phyloP scores from a whole-genome alignment of 805 yeast genomes.

The Metschnikowia drakensbergensis region DNA sequence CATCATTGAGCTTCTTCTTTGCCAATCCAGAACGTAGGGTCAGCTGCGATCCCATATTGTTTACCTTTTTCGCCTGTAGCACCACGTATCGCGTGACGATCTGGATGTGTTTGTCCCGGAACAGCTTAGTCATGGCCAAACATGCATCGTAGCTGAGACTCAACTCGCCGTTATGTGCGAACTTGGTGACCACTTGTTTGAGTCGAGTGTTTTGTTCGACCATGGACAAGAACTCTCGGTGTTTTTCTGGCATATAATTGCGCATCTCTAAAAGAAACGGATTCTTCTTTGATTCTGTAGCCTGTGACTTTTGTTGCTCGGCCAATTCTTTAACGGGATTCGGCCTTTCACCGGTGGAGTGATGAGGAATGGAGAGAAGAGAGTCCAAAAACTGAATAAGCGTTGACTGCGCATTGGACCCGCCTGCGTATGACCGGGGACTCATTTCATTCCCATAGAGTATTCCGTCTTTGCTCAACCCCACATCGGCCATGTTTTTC shows the following conservation, averaged over 20 bases:
- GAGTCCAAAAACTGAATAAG: slow-evolving; percentile 84
- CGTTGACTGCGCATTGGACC: slow-evolving; percentile 91
- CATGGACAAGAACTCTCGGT: slow-evolving; percentile 66
- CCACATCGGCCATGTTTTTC: slow-evolving; percentile 86
- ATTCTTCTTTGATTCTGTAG: slow-evolving; percentile 24
- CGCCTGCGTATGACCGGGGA: slow-evolving; percentile 70
- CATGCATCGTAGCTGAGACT: slow-evolving; percentile 81
- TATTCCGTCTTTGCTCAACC: slow-evolving; percentile 67
- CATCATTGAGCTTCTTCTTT: slow-evolving; percentile 43
- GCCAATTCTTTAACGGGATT: slow-evolving; percentile 3
- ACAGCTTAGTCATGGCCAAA: slow-evolving; percentile 79
- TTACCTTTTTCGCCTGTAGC: slow-evolving; percentile 63
- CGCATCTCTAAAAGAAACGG: slow-evolving; percentile 80
- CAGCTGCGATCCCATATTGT: slow-evolving; percentile 50
- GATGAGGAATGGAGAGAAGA: slow-evolving; percentile 70
- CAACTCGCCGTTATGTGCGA: slow-evolving; percentile 49
- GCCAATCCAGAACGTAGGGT: slow-evolving; percentile 68
- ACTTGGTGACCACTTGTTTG: slow-evolving; percentile 56
- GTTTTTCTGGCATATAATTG: slow-evolving; percentile 84
- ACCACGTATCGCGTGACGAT: slow-evolving; percentile 85
- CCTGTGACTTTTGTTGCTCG: background rate
- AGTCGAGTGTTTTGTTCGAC: slow-evolving; percentile 56
- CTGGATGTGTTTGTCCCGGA: slow-evolving; percentile 91
- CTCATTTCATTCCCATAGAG: slow-evolving; percentile 62
- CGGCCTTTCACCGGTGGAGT: slow-evolving; percentile 64